Evolutionary conservation across 129 eudicot species (phyloP), one percentile per base, ranked within the genome.

Genomic region (Chrysanthemum lavandulifolium): DNA sequence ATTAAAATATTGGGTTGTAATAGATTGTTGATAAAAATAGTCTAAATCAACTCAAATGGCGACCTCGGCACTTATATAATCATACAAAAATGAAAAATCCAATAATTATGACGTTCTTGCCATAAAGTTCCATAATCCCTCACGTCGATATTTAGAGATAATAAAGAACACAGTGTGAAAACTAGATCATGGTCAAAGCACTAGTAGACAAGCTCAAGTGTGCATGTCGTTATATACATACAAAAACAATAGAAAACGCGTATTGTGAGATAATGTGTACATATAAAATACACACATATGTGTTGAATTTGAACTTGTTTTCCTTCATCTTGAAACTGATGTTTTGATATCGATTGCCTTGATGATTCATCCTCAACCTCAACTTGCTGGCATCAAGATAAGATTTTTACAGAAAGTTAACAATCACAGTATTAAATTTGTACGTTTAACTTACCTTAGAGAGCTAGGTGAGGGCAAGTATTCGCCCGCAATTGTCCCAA

Each of bases 231-330:
- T 77, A 61, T 78, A 72, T 71, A 56, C 77, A 45, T 71, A 64
- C 61, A 71, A 55, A 76, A 45, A 62, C 66, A 27, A 69, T 23
- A 70, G 54, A 54, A 59, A 78, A 71, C 68, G 67, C 73, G 78
- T 43, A 53, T 54, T 57, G 9, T 69, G 60, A 0, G 1, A 23
- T 23, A 23, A 23, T 23, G 25, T 54, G 31, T 31, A 59, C 9
- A 47, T 8, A 19, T 48, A 12, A 14, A 4, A 55, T 25, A 58
- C 13, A 33, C 54, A 62, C 7, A 48, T 15, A 65, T 65, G 79
- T 74, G 66, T 74, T 74, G 47, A 25, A 74, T 74, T 74, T 74
- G 79, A 74, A 53, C 47, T 65, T 47, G 72, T 13, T 74, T 65
- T 65, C 73, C 47, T 64, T 64, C 61, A 19, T 40, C 61, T 23